These are phyloP conservation scores for Dothistroma pini DNA, from an alignment of 2,329 filamentous ascomycete species.

Conservation along the genomic window DNA sequence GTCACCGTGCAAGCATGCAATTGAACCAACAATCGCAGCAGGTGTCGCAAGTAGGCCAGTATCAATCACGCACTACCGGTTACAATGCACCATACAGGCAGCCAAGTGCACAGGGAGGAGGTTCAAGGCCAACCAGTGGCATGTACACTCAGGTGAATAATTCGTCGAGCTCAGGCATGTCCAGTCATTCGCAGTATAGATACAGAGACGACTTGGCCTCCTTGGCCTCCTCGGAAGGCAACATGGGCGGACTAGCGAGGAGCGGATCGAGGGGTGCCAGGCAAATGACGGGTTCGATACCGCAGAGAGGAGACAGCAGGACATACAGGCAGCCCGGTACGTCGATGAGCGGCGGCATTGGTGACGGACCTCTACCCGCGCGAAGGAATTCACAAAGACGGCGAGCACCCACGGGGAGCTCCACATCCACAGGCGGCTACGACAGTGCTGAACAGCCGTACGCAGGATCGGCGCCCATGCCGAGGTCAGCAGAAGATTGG, in stretches of 20 bases:
- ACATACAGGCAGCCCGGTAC: conserved; percentile 59
- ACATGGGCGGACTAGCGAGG: conserved; percentile 52
- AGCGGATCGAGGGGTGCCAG: conserved; percentile 62
- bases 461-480: conserved; percentile 48
- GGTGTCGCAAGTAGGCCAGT: conserved; percentile 38
- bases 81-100: conserved; percentile 25
- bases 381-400: conserved; percentile 70
- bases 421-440: conserved; percentile 22
- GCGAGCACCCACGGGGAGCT: conserved; percentile 25
- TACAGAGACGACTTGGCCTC: conserved; percentile 44
- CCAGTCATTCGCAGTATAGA: conserved; percentile 41
- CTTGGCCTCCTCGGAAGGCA: conserved; percentile 30
- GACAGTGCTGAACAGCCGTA: conserved; percentile 26
- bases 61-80: conserved; percentile 20
- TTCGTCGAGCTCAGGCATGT: conserved; percentile 43
- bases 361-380: conserved; percentile 59
- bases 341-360: conserved; percentile 55
- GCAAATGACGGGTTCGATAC: conserved; percentile 57
- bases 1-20: conserved; percentile 44
- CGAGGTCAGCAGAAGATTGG: conserved; percentile 81
- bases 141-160: conserved; percentile 50
- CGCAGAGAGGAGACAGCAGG: conserved; percentile 65
- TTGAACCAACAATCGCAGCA: conserved; percentile 43
- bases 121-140: conserved; percentile 41
- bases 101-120: conserved; percentile 30